Evolutionary conservation across 2,329 filamentous ascomycete genomes (phyloP).

Genomic region (Sporothrix phasma): DNA sequence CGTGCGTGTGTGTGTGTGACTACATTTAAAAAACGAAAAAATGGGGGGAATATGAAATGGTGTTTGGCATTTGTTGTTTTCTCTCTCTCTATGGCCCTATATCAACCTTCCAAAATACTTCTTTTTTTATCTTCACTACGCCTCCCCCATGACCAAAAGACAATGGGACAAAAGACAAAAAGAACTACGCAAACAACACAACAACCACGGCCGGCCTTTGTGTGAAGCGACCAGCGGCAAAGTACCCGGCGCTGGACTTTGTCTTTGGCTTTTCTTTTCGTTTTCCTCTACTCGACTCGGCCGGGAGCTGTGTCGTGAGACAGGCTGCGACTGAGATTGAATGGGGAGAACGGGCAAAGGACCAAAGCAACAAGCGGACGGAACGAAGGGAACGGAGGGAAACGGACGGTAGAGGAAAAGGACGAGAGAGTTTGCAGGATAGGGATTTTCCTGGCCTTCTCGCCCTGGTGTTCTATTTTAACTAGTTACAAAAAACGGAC

Average conservation of each 20-base stretch:
- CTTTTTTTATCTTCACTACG: not conserved
- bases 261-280: not conserved
- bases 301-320: not conserved
- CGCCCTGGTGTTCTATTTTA: slow-evolving; percentile 12
- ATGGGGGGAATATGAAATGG: not conserved
- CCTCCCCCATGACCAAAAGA: not conserved
- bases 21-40: slow-evolving; percentile 5
- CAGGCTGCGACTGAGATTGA: not conserved
- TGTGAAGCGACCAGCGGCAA: not conserved
- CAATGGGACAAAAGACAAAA: too few relatives aligned
- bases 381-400: not conserved
- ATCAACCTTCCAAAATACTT: not conserved
- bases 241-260: not conserved
- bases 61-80: slow-evolving; percentile 8
- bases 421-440: slow-evolving; percentile 7
- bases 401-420: slow-evolving; percentile 2
- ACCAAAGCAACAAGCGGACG: not conserved
- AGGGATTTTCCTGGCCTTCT: slow-evolving; percentile 6
- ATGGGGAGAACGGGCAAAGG: not conserved
- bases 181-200: not conserved
- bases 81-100: slow-evolving; percentile 1
- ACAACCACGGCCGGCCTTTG: not conserved
- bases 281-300: not conserved
- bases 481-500: slow-evolving; percentile 10
- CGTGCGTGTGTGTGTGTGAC: not conserved